Percentiles rank a stretch among this genome's conserved stretches.
Evolutionary conservation across 2,329 filamentous ascomycete genomes (phyloP).

Genomic region (Botrytis tulipae): DNA sequence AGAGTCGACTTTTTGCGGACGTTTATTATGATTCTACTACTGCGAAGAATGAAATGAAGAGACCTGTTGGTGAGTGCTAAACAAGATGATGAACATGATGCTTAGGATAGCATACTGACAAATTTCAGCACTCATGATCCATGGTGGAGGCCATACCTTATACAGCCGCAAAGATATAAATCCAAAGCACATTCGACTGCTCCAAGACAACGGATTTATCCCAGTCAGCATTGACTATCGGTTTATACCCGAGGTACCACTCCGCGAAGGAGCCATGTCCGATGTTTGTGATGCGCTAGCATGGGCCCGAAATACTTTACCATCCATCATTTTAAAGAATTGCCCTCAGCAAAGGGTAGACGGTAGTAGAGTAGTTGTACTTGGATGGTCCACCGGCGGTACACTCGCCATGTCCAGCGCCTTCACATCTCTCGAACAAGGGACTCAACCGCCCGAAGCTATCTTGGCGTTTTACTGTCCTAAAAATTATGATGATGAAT

Average conservation of each 20-base stretch:
- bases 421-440: slow-evolving; percentile 40
- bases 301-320: slow-evolving; percentile 33
- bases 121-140: slow-evolving; percentile 9
- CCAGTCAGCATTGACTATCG: slow-evolving; percentile 51
- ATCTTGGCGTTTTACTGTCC: not conserved
- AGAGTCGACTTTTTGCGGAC: not conserved
- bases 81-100: not conserved
- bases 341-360: not conserved
- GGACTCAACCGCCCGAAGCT: slow-evolving; percentile 42
- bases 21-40: not conserved
- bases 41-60: not conserved
- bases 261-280: slow-evolving; percentile 47
- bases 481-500: not conserved
- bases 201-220: slow-evolving; percentile 40
- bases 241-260: slow-evolving; percentile 49
- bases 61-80: not conserved
- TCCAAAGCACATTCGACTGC: slow-evolving; percentile 19
- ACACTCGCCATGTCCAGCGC: slow-evolving; percentile 46
- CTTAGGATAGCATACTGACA: not conserved
- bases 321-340: not conserved
- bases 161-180: slow-evolving; percentile 25
- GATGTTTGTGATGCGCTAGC: slow-evolving; percentile 47
- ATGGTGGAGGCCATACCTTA: slow-evolving; percentile 17
- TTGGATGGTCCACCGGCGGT: slow-evolving; percentile 52
- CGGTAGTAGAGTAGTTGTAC: slow-evolving; percentile 8